Evolutionary conservation across 495 filamentous ascomycete genomes (phyloP).

Genomic region (Cercophora newfieldiana): DNA sequence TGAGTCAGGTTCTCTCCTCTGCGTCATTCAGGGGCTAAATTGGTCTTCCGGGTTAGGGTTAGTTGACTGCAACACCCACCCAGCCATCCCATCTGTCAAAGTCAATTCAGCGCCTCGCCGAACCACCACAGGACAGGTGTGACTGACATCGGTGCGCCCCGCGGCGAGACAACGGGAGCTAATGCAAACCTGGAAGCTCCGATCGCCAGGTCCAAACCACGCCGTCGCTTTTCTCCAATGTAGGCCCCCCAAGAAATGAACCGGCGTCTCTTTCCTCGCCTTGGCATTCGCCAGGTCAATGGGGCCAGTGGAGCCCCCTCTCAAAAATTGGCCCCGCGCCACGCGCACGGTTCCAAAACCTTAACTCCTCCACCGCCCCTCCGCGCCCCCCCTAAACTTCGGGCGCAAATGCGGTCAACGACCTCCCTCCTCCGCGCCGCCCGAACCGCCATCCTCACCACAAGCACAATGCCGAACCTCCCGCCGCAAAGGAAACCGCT

Average conservation of each 20-base stretch:
- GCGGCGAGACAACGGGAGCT: background rate
- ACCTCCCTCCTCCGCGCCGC: constrained; percentile 1
- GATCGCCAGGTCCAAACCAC: background rate
- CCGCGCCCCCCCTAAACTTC: background rate
- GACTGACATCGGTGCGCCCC: background rate
- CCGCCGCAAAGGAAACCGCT: constrained; percentile 61
- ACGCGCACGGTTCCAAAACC: background rate
- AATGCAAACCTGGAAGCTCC: background rate
- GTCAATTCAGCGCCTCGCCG: background rate
- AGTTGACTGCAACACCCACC: background rate
- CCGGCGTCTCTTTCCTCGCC: background rate
- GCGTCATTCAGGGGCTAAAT: background rate
- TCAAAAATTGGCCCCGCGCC: background rate
- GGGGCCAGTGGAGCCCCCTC: background rate
- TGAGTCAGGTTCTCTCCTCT: background rate
- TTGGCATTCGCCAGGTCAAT: background rate
- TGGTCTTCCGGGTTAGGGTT: background rate
- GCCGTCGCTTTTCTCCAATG: too few species aligned
- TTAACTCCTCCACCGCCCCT: background rate
- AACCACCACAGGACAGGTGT: background rate
- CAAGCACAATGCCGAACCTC: constrained; percentile 31
- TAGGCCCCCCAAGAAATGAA: background rate
- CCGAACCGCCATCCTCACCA: constrained; percentile 11
- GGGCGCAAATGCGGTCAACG: constrained; percentile 10
- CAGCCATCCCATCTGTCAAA: background rate